These are phyloP conservation scores for Carallia pectinifolia DNA, from an alignment of 345 rosid genomes.

Conservation along the genomic window DNA sequence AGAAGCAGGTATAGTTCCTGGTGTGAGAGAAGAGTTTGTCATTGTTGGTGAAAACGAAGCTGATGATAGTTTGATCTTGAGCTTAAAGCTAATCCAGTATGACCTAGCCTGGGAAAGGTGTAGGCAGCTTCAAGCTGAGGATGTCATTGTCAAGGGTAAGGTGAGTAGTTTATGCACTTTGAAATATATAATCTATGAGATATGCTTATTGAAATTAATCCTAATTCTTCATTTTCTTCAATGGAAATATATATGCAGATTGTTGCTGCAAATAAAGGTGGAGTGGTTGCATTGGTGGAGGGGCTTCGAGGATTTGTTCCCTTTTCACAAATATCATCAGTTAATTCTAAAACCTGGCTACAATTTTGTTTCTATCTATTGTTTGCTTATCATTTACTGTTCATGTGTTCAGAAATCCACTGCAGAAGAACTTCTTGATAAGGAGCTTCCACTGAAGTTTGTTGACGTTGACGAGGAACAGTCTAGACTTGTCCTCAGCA, in stretches of 20 bases:
- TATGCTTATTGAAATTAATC: too few species aligned
- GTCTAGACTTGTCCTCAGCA: constrained; percentile 85
- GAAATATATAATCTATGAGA: too few species aligned
- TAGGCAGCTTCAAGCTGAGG: constrained; percentile 97
- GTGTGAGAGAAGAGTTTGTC: constrained; percentile 74
- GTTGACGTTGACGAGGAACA: constrained; percentile 97
- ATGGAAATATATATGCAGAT: constrained; percentile 41
- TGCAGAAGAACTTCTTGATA: constrained; percentile 86
- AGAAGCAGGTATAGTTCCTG: constrained; percentile 88
- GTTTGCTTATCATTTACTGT: background rate
- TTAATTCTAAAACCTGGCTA: constrained; percentile 22
- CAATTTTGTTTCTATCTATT: too few species aligned
- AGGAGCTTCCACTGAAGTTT: constrained; percentile 82
- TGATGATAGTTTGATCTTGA: constrained; percentile 81
- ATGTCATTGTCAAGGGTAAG: constrained; percentile 86
- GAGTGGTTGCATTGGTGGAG: constrained; percentile 80
- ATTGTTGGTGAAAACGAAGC: constrained; percentile 76
- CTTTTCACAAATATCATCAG: constrained; percentile 88
- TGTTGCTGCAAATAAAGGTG: constrained; percentile 87
- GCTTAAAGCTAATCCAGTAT: constrained; percentile 67
- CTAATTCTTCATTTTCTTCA: too few species aligned
- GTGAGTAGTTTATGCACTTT: constrained; percentile 28
- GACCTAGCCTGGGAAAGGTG: constrained; percentile 97
- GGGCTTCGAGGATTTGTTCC: constrained; percentile 93
- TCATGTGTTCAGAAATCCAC: constrained; percentile 53